phyloP scores from a whole-genome alignment of 345 rosid species.

The Citrus inodora region DNA sequence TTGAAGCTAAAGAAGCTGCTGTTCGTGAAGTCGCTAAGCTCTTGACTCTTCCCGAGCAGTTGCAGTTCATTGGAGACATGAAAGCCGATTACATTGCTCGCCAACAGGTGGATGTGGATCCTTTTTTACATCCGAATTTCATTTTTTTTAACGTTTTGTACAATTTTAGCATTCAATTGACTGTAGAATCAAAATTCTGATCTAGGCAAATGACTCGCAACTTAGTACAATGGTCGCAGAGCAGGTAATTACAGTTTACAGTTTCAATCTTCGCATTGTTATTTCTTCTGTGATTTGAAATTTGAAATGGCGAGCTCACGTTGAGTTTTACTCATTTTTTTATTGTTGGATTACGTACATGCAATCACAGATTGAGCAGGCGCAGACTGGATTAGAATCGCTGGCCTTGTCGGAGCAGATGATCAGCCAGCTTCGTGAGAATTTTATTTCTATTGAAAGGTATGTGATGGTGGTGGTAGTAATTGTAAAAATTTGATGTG shows the following conservation, averaged over 20 bases:
- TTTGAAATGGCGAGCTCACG: background rate
- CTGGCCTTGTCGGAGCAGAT: slow-evolving; percentile 73
- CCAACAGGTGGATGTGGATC: slow-evolving; percentile 59
- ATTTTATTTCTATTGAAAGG: slow-evolving; percentile 83
- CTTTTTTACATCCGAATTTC: background rate
- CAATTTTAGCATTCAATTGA: background rate
- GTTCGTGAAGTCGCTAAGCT: slow-evolving; percentile 99
- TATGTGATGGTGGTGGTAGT: slow-evolving; percentile 21
- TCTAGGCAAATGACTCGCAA: slow-evolving; percentile 94
- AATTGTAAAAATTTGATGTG: background rate
- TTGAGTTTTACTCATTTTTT: background rate
- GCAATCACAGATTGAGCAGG: slow-evolving; percentile 71
- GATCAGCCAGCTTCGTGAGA: slow-evolving; percentile 66
- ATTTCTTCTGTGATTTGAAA: background rate
- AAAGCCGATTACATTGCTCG: slow-evolving; percentile 95
- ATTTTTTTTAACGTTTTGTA: no score
- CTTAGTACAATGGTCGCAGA: slow-evolving; percentile 99
- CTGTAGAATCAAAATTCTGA: background rate
- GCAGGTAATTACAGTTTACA: slow-evolving; percentile 46
- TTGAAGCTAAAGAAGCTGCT: slow-evolving; percentile 97
- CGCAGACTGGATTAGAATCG: slow-evolving; percentile 77
- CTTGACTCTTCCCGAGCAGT: slow-evolving; percentile 80
- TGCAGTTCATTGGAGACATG: slow-evolving; percentile 75
- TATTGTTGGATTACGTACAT: background rate
- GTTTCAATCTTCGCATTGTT: background rate